phyloP scores from a whole-genome alignment of 169 alveolate genomes.

The Eimeria praecox region DNA sequence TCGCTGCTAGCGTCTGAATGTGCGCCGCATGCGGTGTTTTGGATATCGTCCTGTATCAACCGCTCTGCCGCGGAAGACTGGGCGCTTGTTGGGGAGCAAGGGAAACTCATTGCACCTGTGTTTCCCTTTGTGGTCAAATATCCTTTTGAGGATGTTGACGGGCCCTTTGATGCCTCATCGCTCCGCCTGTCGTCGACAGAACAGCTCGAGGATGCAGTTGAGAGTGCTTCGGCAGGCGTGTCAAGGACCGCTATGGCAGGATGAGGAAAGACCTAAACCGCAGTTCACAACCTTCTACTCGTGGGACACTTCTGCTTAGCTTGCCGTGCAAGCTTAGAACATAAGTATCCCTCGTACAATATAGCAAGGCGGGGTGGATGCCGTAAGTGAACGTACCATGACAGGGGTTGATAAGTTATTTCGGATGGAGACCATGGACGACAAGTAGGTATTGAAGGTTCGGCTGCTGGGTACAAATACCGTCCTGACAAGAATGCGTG shows the following conservation, averaged over 20 bases:
- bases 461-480: constrained; percentile 58
- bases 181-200: background rate
- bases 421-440: constrained; percentile 70
- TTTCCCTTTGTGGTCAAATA: background rate
- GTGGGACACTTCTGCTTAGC: background rate
- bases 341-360: no score
- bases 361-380: background rate
- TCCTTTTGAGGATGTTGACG: background rate
- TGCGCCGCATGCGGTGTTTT: background rate
- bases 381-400: constrained; percentile 43
- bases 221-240: background rate
- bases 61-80: background rate
- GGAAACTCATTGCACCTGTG: no score
- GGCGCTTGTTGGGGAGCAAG: background rate
- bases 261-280: constrained; percentile 73
- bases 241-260: constrained; percentile 59
- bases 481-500: constrained; percentile 70
- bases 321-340: background rate
- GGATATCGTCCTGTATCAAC: background rate
- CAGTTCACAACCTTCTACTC: background rate
- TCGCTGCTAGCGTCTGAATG: constrained; percentile 22
- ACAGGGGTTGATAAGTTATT: constrained; percentile 60
- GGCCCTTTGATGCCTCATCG: background rate
- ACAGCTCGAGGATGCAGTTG: background rate
- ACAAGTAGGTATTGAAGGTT: constrained; percentile 62